A percentile compares a stretch with the other conserved stretches of the same genome.
Evolutionary conservation across 1,139 yeast species (phyloP).

Genomic region (Spathaspora sp.): DNA sequence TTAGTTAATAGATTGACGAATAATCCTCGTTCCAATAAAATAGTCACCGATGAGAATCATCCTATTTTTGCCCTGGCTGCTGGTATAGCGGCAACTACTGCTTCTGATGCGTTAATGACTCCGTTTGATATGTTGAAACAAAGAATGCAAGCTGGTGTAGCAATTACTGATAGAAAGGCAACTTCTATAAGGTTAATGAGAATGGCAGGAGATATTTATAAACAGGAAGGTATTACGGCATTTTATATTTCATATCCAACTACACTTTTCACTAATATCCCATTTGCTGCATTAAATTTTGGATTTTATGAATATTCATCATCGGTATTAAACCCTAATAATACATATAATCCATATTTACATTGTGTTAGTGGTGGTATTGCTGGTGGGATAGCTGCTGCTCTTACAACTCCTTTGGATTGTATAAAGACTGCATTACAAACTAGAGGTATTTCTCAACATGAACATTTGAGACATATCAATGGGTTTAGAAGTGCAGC

Average conservation of each 20-base stretch:
- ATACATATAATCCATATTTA: slow-evolving; percentile 79
- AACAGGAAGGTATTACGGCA: slow-evolving; percentile 75
- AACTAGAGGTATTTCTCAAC: slow-evolving; percentile 59
- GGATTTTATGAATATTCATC: slow-evolving; percentile 88
- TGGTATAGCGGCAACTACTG: slow-evolving; percentile 92
- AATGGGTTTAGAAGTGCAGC: slow-evolving; percentile 76
- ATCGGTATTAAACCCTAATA: slow-evolving; percentile 73
- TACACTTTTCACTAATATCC: slow-evolving; percentile 87
- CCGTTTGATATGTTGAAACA: slow-evolving; percentile 97
- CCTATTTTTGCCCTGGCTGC: slow-evolving; percentile 83
- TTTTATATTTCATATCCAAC: slow-evolving; percentile 95
- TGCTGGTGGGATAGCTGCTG: slow-evolving; percentile 97
- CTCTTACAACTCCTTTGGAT: slow-evolving; percentile 92
- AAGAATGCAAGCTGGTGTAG: slow-evolving; percentile 42
- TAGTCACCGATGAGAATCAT: slow-evolving; percentile 65
- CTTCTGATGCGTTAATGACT: slow-evolving; percentile 95
- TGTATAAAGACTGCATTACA: slow-evolving; percentile 92
- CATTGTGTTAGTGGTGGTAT: slow-evolving; percentile 95
- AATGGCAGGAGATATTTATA: slow-evolving; percentile 53
- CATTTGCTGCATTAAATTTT: slow-evolving; percentile 93
- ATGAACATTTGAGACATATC: slow-evolving; percentile 54
- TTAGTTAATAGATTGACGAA: slow-evolving; percentile 42
- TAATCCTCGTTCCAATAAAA: slow-evolving; percentile 29
- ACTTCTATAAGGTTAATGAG: slow-evolving; percentile 30
- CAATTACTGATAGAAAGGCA: slow-evolving; percentile 13